Evolutionary conservation across 805 yeast genomes (phyloP), one percentile per base, ranked within the genome.

Genomic region (Peterozyma toletana): DNA sequence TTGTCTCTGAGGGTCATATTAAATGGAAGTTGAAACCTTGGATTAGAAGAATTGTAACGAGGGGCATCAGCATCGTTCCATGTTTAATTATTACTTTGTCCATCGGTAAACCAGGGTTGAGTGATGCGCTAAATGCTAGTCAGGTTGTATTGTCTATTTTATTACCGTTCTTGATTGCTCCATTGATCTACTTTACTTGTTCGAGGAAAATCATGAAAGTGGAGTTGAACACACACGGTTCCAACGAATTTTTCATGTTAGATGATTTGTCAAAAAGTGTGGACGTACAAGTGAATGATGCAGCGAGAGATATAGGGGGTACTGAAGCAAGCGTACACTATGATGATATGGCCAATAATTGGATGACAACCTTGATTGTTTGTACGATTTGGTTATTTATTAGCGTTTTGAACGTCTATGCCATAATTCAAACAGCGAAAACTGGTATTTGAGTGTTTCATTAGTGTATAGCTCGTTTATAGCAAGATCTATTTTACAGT

Each of bases 1-100:
- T 88, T 53, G 95, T 87, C 2, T 74, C 85, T 53, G 96, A 87
- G 59, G 96, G 96, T 1, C 91, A 85, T 58, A 68, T 88, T 41
- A 74, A 78, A 42, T 86, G 96, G 95, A 79, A 72, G 3, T 55
- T 83, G 36, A 71, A 67, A 50, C 96, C 96, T 6, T 87, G 96
- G 96, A 54, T 81, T 43, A 74, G 95, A 57, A 70, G 96, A 50
- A 56, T 87, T 13, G 68, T 78, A 14, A 87, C 96, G 0, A 72
- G 96, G 56, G 58, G 70, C 15, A 80, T 87, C 38, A 77, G 95
- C 0, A 79, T 88, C 37, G 55, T 85, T 15, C 96, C 96, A 11
- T 83, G 93, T 57, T 63, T 87, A 37, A 69, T 70, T 2, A 78
- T 87, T 11, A 77, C 86, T 6, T 66, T 80, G 9, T 63, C 75